Evolutionary conservation across 768 basidiomycete species (phyloP), one percentile per base, ranked within the genome.

Genomic region (Arthromyces matolae): DNA sequence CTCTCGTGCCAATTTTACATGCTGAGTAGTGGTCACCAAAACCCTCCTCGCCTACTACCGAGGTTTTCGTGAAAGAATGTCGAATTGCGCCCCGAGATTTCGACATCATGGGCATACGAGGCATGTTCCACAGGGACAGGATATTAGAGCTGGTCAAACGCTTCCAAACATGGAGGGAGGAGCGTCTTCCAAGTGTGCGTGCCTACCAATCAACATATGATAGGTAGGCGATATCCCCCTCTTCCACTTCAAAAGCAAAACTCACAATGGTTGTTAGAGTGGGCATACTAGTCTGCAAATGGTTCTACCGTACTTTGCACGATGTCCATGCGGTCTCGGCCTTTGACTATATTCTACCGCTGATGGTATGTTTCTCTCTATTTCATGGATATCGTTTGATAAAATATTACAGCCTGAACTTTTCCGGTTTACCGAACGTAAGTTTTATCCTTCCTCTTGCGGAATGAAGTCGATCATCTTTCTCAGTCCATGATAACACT

Each of bases 191-290:
- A 16, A 89, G 90, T 3, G 79, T 81, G 20, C 79, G 84, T 27
- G 89, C 89, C 4, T 85, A 89, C 58, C 84, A 89, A 58, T 93
- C 89, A 0, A 83, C 78, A n/a, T 92, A 93, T 56, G 91, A 94
- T 59, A 78, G 84, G 78, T 83, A 61, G 31, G 72, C 62, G 38
- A 46, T 19, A 28, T 45, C 35, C 8, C 38, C 52, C 38, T 42
- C 47, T 14, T n/a, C n/a, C n/a, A n/a, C n/a, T n/a, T n/a, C n/a
- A n/a, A n/a, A n/a, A n/a, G n/a, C n/a, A n/a, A n/a, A n/a, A n/a
- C n/a, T n/a, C n/a, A n/a, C n/a, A n/a, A n/a, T n/a, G n/a, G n/a
- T n/a, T n/a, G n/a, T 25, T 46, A 84, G 84, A 58, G 79, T 83
- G 59, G 81, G 79, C 10, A 71, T 84, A 24, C 76, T 80, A 0